These are phyloP conservation scores for Nevesoporus exiguus DNA, from an alignment of 768 basidiomycete species.

Conservation along the genomic window DNA sequence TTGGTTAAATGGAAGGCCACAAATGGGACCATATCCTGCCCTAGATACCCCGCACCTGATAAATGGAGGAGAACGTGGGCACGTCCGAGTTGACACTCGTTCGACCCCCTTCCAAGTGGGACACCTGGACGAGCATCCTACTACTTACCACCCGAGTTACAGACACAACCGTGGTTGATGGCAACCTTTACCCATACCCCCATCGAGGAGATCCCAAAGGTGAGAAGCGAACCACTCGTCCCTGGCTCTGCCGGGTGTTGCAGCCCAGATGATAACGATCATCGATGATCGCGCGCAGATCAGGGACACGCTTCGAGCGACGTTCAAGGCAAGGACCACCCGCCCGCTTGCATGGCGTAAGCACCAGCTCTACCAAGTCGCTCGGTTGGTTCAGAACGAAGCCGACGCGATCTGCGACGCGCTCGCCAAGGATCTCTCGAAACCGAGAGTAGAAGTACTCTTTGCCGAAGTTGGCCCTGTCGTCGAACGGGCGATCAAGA, in stretches of 20 bases:
- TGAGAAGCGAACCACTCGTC: neutral
- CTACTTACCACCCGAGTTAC: neutral
- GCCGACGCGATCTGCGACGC: constrained; percentile 45
- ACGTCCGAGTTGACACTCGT: neutral
- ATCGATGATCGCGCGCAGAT: constrained; percentile 24
- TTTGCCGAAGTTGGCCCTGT: constrained; percentile 44
- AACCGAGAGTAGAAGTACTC: constrained; percentile 37
- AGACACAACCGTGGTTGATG: constrained; percentile 6
- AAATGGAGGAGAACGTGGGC: neutral
- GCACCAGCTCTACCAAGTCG: constrained; percentile 62
- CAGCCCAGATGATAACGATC: neutral
- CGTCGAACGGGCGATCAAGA: constrained; percentile 41
- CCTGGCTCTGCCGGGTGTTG: no score
- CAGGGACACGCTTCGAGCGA: constrained; percentile 37
- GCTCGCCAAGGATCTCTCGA: constrained; percentile 45
- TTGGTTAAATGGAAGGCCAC: no score
- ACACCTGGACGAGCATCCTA: neutral
- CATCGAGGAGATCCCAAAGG: constrained; percentile 25
- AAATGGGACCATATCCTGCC: no score
- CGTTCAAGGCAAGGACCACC: constrained; percentile 50
- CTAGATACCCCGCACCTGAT: neutral
- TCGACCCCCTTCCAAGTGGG: no score
- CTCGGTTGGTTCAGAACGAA: constrained; percentile 62
- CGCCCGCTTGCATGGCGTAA: constrained; percentile 57
- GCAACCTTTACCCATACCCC: constrained; percentile 13